Evolutionary conservation across 257 asterid genomes (phyloP).

Genomic region (Ilex asprella): DNA sequence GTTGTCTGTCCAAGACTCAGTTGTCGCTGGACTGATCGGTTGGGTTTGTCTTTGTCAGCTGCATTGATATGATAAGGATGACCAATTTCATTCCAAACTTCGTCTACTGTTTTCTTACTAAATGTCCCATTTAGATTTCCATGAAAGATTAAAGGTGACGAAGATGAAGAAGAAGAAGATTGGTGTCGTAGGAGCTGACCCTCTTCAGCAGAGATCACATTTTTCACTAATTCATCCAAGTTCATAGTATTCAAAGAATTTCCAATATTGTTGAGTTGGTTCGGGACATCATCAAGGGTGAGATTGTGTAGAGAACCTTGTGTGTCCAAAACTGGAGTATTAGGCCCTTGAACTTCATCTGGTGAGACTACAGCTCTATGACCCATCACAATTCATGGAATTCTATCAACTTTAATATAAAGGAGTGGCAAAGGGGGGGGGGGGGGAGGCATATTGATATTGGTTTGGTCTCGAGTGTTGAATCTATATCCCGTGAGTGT

Average conservation of each 20-base stretch:
- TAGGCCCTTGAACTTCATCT: slow-evolving; percentile 14
- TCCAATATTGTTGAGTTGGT: background rate
- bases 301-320: slow-evolving; percentile 13
- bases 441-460: too few relatives aligned
- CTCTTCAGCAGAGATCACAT: slow-evolving; percentile 14
- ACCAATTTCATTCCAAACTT: slow-evolving; percentile 10
- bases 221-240: slow-evolving; percentile 22
- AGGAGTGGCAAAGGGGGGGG: background rate
- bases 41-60: background rate
- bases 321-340: slow-evolving; percentile 14
- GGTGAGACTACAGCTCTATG: slow-evolving; percentile 15
- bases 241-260: background rate
- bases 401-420: background rate
- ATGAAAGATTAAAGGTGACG: slow-evolving; percentile 5
- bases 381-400: background rate
- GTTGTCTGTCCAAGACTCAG: slow-evolving; percentile 5
- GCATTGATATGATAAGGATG: background rate
- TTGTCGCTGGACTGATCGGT: background rate
- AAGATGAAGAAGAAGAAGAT: slow-evolving; percentile 14
- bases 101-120: slow-evolving; percentile 8
- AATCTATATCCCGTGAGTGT: slow-evolving; percentile 16
- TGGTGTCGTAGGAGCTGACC: slow-evolving; percentile 14
- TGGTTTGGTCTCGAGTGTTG: too few relatives aligned
- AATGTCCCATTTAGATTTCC: slow-evolving; percentile 2
- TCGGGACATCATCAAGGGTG: slow-evolving; percentile 11